Evolutionary conservation across 1,139 yeast species (phyloP), one percentile per base, ranked within the genome.

Genomic region (Protomyces lactucae-debilis): DNA sequence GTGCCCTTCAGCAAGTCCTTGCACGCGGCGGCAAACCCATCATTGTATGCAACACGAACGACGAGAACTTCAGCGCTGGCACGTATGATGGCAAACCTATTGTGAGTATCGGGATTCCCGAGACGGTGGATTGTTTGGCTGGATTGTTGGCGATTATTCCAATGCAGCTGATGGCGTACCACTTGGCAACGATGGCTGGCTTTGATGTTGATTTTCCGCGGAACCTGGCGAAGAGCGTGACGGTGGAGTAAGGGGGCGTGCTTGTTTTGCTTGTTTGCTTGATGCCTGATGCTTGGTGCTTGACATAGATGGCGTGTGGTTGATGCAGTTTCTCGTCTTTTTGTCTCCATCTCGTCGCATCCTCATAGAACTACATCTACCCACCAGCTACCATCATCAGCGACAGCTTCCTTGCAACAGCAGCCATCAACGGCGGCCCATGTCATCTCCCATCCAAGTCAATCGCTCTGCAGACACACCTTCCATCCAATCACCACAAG

Each of bases 201-300:
- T 87, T 89, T 72, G 96, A 95, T 75, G 99, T 95, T 66, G 99
- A 95, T 77, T 93, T 93, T 85, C 99, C 99, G 71, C 87, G 99
- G 79, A 95, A 95, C 80, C 83, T 95, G 79, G 99, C 99, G 69
- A 95, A 95, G 81, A 87, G 96, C 56, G 99, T 95, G 67, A 95
- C 99, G 64, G 99, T 95, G 69, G 98, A 87, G 79, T 88, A 81
- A 28, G 16, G 21, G 23, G 23, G 23, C 23, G 23, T 21, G 23
- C 23, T 21, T 21, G 23, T 21, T 21, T 21, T 28, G 32, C 46
- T 16, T 18, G 52, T 5, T 48, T 48, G 52, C 32, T 28, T 28
- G 32, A 5, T 28, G 32, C 6, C 2, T 25, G 21, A 21, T 21
- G 32, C 6, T 25, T 25, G 32, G 2, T 25, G 32, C 8, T 4